Percentiles rank a stretch among this genome's conserved stretches.
Evolutionary conservation across 2,329 filamentous ascomycete genomes (phyloP).

Genomic region (Lachnellula arida): DNA sequence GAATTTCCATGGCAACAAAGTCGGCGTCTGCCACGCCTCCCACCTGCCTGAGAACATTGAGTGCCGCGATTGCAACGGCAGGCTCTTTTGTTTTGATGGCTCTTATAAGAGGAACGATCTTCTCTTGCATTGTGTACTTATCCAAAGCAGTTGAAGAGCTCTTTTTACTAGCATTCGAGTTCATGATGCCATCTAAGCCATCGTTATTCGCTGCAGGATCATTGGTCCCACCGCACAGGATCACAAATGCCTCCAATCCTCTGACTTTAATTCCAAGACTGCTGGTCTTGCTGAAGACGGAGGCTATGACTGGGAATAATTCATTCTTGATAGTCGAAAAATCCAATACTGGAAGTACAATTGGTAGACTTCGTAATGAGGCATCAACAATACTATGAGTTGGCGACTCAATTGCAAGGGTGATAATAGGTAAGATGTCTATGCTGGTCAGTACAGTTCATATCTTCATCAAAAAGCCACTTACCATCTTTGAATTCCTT

Average conservation of each 20-base stretch:
- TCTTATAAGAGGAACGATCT: constrained; percentile 84
- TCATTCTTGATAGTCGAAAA: constrained; percentile 97
- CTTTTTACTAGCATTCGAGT: constrained; percentile 46
- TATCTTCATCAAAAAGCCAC: constrained; percentile 28
- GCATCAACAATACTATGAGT: constrained; percentile 88
- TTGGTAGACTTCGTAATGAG: constrained; percentile 70
- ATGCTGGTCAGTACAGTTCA: constrained; percentile 34
- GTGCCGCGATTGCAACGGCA: constrained; percentile 90
- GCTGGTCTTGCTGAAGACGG: constrained; percentile 87
- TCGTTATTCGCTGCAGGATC: constrained; percentile 52
- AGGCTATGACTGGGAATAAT: constrained; percentile 85
- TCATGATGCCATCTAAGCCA: constrained; percentile 68
- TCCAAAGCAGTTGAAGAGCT: constrained; percentile 77
- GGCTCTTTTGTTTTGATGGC: constrained; percentile 98
- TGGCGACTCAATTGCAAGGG: constrained; percentile 78
- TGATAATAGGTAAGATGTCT: constrained; percentile 81
- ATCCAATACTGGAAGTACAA: constrained; percentile 82
- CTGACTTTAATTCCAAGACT: constrained; percentile 93
- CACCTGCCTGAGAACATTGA: constrained; percentile 80
- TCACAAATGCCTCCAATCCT: constrained; percentile 82
- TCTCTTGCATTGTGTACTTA: constrained; percentile 98
- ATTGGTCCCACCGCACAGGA: constrained; percentile 75
- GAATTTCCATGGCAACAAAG: constrained; percentile 84
- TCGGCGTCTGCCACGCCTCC: constrained; percentile 79
- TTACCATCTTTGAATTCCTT: constrained; percentile 92